Percentiles rank a stretch among this genome's conserved stretches.
Evolutionary conservation across 352 stramenopile species (phyloP).

Genomic region (Nothophytophthora sp.): DNA sequence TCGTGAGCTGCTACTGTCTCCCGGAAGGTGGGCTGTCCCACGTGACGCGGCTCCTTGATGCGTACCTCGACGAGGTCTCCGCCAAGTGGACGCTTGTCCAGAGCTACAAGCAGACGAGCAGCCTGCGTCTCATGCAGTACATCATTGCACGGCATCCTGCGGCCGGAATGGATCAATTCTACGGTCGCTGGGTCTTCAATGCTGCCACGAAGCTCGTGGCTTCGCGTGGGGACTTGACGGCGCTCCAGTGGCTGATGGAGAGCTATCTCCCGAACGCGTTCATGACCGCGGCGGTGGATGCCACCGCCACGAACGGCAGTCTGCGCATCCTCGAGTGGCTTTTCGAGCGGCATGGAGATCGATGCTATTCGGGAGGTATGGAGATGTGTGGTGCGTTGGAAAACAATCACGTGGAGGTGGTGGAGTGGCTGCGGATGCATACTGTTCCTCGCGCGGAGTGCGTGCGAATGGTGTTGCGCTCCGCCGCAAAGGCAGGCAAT

Average conservation of each 20-base stretch:
- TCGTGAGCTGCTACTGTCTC: too few species aligned
- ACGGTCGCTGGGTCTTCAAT: constrained; percentile 1
- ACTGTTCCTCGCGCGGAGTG: background rate
- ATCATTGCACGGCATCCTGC: too few species aligned
- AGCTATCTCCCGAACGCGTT: background rate
- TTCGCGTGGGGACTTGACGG: background rate
- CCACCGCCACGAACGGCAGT: background rate
- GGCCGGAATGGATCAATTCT: constrained; percentile 7
- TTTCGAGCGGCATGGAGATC: background rate
- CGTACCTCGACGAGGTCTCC: too few species aligned
- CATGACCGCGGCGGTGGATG: constrained; percentile 2
- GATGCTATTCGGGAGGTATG: constrained; percentile 1
- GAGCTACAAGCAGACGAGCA: too few species aligned
- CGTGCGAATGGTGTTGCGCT: background rate
- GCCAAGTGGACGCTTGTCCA: too few species aligned
- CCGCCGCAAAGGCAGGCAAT: background rate
- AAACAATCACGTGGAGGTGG: constrained; percentile 34
- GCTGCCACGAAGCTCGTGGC: constrained; percentile 1
- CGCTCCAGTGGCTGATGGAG: constrained; percentile 3
- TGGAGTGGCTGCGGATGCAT: constrained; percentile 39
- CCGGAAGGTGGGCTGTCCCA: too few species aligned
- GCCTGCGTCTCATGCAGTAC: too few species aligned
- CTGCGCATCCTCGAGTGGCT: background rate
- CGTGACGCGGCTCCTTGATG: too few species aligned
- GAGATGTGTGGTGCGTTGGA: constrained; percentile 1